Base-by-base conservation (phyloP, 768 basidiomycete genomes). In the Dendrothele bispora region DNA sequence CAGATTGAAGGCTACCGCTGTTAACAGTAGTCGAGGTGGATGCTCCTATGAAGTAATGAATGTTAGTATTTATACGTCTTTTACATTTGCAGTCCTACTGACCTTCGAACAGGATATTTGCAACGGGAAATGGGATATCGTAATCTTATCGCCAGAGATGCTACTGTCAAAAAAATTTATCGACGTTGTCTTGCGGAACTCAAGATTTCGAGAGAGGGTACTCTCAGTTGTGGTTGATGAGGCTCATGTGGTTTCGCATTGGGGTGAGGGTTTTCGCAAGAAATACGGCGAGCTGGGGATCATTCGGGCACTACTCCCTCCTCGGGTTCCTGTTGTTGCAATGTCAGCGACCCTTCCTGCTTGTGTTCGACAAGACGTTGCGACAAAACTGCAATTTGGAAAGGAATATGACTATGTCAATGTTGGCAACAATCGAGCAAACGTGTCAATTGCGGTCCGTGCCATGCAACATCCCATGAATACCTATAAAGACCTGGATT, bases 401-500 rank as follows among this genome's bases (percentile, higher is more conserved):
- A 11, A 10, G 2, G 36, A 7, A 5, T 22, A 46, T 3, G 49
- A 22, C 26, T n/a, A n/a, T 46, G 26, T 62, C 21, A 58, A 64
- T 39, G 32, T 61, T 15, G n/a, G n/a, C n/a, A n/a, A n/a, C n/a
- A n/a, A n/a, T n/a, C n/a, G n/a, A n/a, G n/a, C n/a, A n/a, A n/a
- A n/a, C n/a, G n/a, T n/a, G n/a, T n/a, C n/a, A n/a, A n/a, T n/a
- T n/a, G n/a, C n/a, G 3, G 60, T 72, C 5, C 67, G 69, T 4
- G 61, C 56, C 11, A 67, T 68, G 11, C 53, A 68, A 18, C 51
- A 70, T 46, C 50, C 66, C 6, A 59, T 62, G 43, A 68, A 65
- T 44, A 59, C 62, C 0, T 68, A 56, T 43, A 12, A 50, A 0
- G 69, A 72, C 51, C 54, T 69, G 15, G 58, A 68, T 44, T 72